Evolutionary conservation across 176 grass and related monocot species (phyloP), one percentile per base, ranked within the genome.

Genomic region (Dendrocalamus sinicus): DNA sequence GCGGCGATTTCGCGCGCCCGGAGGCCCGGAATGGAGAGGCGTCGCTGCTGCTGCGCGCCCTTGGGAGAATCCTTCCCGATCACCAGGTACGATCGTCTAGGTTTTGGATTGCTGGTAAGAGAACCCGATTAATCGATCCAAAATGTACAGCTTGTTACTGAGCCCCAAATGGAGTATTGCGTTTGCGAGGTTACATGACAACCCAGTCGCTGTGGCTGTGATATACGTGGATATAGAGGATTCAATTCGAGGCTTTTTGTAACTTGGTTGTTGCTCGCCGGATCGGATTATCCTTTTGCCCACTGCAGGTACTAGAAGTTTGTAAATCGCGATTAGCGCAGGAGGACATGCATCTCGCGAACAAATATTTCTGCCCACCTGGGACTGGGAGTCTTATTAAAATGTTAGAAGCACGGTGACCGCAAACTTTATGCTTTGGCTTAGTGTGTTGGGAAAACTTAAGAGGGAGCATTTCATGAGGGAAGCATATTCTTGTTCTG

Each of bases 11-110:
- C 16, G 54, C 35, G 53, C 72, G 1, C 32, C 83, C 64, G 4
- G 72, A 82, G 32, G 39, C 72, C 16, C 32, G 8, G 57, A 32
- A 78, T 19, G 73, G 66, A 1, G 66, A 78, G 20, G 72, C 39
- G 8, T 58, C 50, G 11, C 40, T 43, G 51, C n/a, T 78, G 72
- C 48, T 52, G 73, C 67, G 67, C 28, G 48, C 67, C 6, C 67
- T 83, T 28, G 16, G 50, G 43, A 32, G 58, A 59, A 67, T 79
- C 51, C 60, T 79, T 61, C 24, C 44, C 8, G 48, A 61, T 67
- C n/a, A 19, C 10, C 67, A 87, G 89, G 84, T 90, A 64, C 68
- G 73, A 22, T 41, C 16, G 8, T 35, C 75, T 23, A 20, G 24
- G 20, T 3, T 80, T 60, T 39, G 46, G 65, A 10, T 78, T 77